phyloP scores from a whole-genome alignment of 148 eudicot species.

The Fagopyrum homotropicum region DNA sequence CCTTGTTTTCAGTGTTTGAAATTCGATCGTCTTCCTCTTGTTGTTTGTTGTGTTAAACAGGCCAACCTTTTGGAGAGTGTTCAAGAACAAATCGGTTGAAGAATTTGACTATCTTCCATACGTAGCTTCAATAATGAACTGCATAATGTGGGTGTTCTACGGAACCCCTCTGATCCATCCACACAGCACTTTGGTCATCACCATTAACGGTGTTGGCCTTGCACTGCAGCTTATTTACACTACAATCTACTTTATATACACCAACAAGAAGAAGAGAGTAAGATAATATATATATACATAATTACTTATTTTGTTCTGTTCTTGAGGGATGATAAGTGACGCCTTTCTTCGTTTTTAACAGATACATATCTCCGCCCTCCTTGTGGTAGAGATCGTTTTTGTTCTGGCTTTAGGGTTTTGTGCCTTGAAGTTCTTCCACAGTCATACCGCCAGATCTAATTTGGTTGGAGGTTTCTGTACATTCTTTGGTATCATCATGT shows the following conservation, averaged over 20 bases:
- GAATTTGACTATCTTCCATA: slow-evolving; percentile 35
- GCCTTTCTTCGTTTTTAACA: too few species aligned
- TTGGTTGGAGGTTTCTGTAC: slow-evolving; percentile 25
- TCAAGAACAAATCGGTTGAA: too few species aligned
- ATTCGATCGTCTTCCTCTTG: too few species aligned
- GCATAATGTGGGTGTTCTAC: slow-evolving; percentile 44
- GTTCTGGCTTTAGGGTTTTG: too few species aligned
- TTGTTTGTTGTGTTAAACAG: slow-evolving; percentile 25
- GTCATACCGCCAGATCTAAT: slow-evolving; percentile 13
- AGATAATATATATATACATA: too few species aligned
- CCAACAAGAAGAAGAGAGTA: neutral
- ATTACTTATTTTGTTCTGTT: too few species aligned
- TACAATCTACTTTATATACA: slow-evolving; percentile 18
- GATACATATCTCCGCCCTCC: too few species aligned
- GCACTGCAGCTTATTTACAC: slow-evolving; percentile 27
- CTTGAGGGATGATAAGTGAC: too few species aligned
- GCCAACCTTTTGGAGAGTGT: too few species aligned
- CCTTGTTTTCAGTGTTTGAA: neutral
- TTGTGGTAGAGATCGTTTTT: too few species aligned
- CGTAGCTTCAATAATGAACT: slow-evolving; percentile 30
- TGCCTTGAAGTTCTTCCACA: slow-evolving; percentile 9
- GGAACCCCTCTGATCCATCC: slow-evolving; percentile 45
- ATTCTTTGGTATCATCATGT: slow-evolving; percentile 17
- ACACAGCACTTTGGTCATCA: slow-evolving; percentile 34
- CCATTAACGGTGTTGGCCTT: slow-evolving; percentile 38